phyloP scores from a whole-genome alignment of 176 grass and related monocot genomes.

The Calamus simplicifolius region DNA sequence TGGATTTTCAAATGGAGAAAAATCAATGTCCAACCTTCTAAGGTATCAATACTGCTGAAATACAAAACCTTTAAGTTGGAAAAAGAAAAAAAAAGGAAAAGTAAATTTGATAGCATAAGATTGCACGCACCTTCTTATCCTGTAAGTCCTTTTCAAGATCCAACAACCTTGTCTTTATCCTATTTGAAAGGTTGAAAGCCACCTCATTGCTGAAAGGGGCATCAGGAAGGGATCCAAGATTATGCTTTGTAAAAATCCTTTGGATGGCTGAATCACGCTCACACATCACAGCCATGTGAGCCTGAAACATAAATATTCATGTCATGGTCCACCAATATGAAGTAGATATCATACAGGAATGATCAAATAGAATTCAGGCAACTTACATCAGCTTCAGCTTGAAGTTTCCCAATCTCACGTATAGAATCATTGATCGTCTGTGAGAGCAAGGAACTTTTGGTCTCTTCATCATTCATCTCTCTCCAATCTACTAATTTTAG shows the following conservation, averaged over 20 bases:
- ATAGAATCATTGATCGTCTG: slow-evolving; percentile 34
- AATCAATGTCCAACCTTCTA: too few relatives aligned
- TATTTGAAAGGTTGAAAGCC: slow-evolving; percentile 56
- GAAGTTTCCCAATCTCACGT: slow-evolving; percentile 72
- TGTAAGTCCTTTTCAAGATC: slow-evolving; percentile 75
- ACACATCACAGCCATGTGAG: slow-evolving; percentile 42
- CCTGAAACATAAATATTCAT: slow-evolving; percentile 48
- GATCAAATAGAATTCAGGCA: slow-evolving; percentile 10
- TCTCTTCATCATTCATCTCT: slow-evolving; percentile 62
- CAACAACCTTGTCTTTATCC: slow-evolving; percentile 46
- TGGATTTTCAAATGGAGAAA: too few relatives aligned
- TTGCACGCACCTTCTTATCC: slow-evolving; percentile 70
- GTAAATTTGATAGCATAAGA: neutral
- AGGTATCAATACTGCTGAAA: too few relatives aligned
- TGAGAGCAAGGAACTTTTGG: slow-evolving; percentile 28
- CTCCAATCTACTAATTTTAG: slow-evolving; percentile 71
- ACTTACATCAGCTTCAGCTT: slow-evolving; percentile 86
- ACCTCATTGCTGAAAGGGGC: slow-evolving; percentile 62
- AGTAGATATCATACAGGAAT: neutral
- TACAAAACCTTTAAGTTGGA: too few relatives aligned
- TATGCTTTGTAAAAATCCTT: slow-evolving; percentile 65
- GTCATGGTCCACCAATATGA: too few relatives aligned
- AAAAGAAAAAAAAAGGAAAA: too few relatives aligned
- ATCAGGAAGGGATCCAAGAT: slow-evolving; percentile 67
- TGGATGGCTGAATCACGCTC: slow-evolving; percentile 64